phyloP scores from a whole-genome alignment of 169 alveolate genomes.

The Eimeria acervulina region DNA sequence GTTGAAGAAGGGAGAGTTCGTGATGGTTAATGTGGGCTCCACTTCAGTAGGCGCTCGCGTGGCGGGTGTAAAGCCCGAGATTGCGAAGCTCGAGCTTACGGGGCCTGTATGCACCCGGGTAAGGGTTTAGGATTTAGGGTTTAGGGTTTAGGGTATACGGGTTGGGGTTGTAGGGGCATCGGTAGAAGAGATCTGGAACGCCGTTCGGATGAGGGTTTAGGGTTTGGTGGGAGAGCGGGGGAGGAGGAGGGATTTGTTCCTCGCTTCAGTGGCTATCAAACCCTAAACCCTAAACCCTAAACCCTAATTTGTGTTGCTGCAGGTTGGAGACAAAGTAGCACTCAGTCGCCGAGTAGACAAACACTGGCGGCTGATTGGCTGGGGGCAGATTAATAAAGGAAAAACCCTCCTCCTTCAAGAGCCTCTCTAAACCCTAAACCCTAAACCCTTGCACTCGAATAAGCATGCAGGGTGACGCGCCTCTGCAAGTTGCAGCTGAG shows the following conservation, averaged over 20 bases:
- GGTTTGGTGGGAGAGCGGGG: no score
- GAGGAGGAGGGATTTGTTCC: no score
- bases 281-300: slow-evolving; percentile 3
- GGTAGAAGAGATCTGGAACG: no score
- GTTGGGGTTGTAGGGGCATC: neutral
- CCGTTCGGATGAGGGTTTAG: no score
- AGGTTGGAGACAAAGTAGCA: slow-evolving; percentile 98
- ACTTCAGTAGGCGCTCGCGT: slow-evolving; percentile 98
- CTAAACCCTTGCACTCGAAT: neutral
- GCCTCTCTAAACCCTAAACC: slow-evolving; percentile 47
- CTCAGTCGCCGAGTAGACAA: slow-evolving; percentile 98
- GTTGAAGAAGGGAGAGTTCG: slow-evolving; percentile 97
- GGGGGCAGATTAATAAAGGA: slow-evolving; percentile 85
- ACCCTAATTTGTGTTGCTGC: neutral
- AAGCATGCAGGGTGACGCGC: neutral
- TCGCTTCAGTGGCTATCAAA: neutral
- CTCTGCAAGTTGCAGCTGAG: neutral
- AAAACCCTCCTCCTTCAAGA: slow-evolving; percentile 75
- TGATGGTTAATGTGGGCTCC: slow-evolving; percentile 98
- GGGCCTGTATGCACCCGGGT: slow-evolving; percentile 96
- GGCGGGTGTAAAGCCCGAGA: slow-evolving; percentile 94
- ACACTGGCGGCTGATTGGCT: slow-evolving; percentile 95
- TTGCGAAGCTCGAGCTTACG: slow-evolving; percentile 94
- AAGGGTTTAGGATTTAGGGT: neutral
- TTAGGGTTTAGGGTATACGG: neutral